Base-by-base conservation (phyloP, 1,139 yeast genomes). In the Hemisphaericaspora subhashii region DNA sequence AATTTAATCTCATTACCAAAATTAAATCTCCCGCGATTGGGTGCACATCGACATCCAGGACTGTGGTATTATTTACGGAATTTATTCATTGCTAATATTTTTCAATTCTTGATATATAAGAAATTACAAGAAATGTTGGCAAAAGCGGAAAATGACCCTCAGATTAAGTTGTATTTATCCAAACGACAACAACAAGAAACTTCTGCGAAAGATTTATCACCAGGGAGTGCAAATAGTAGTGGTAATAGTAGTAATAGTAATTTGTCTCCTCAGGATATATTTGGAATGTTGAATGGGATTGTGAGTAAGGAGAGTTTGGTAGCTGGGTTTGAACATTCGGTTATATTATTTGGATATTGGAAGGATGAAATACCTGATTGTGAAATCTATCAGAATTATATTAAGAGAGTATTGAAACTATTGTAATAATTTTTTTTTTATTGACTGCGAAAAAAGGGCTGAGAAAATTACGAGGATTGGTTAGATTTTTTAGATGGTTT, bases 21-120 rank as follows among this genome's bases (percentile, higher is more conserved):
- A 43, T 47, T 66, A 29, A 57, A 58, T 39, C 60, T 68, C 26
- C 73, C 73, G 2, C 64, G 63, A 37, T 46, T 68, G 27, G 64
- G 65, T 3, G 63, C 60, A 13, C 70, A 67, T 46, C 58, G 75
- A 44, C 75, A 68, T 46, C 68, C 72, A 2, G 74, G 75, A 0
- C 64, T 61, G 52, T 68, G 74, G 74, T 68, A 59, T 45, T 66
- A 63, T 43, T 44, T 68, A 38, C 51, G 75, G 35, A 68, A 66
- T 64, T 56, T 54, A 57, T 64, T 74, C 51, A 52, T 68, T 43
- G 67, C 72, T 6, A 60, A 72, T 53, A 50, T 65, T 45, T 42
- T 66, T 57, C 60, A 66, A 60, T 66, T 60, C 50, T 40, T 72
- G 48, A 44, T 74, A 41, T 72, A 62, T 53, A 55, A 50, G 40